Base-by-base conservation (phyloP, 345 rosid genomes). In the Eucalyptus shirleyi region DNA sequence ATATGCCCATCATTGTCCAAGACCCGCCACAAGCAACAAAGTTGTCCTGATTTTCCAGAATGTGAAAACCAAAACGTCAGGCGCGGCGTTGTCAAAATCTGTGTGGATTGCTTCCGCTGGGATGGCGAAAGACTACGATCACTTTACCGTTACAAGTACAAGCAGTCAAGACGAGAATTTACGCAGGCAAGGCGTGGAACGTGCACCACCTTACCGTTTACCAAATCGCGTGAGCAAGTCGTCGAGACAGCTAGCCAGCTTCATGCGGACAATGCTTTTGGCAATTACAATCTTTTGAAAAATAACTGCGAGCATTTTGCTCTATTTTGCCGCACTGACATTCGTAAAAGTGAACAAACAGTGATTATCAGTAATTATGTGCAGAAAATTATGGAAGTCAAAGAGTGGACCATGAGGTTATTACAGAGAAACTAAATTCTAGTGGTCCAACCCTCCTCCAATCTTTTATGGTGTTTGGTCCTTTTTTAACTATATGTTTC, bases 351-450 rank as follows among this genome's bases (percentile, higher is more conserved):
- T 10, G 10, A 95, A 93, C 88, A 95, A 94, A 98, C 91, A 90
- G 81, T 40, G 16, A 16, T 32, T 32, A 93, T 98, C 4, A 96
- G 95, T 77, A 91, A 95, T 60, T 93, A 94, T 96, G 67, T 93
- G 92, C 59, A 91, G 96, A 45, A 91, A 45, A 91, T 89, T 96
- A 60, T 94, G 94, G 82, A 91, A 90, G 62, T 91, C 86, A 72
- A 92, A 93, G 72, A 77, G 72, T 3, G 34, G 53, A 32, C 40
- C 42, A 8, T 67, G 80, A 67, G 80, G 12, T 67, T 16, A 37
- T 2, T 67, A 19, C 6, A 8, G 42, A n/a, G 40, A 17, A 8
- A 67, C 23, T 67, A 32, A 67, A n/a, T 8, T 67, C 80, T 15
- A 32, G 80, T 1, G 40, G 10, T 16, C 80, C 23, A 32, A 67